phyloP scores from a whole-genome alignment of 257 asterid species.

The Haberlea rhodopensis region DNA sequence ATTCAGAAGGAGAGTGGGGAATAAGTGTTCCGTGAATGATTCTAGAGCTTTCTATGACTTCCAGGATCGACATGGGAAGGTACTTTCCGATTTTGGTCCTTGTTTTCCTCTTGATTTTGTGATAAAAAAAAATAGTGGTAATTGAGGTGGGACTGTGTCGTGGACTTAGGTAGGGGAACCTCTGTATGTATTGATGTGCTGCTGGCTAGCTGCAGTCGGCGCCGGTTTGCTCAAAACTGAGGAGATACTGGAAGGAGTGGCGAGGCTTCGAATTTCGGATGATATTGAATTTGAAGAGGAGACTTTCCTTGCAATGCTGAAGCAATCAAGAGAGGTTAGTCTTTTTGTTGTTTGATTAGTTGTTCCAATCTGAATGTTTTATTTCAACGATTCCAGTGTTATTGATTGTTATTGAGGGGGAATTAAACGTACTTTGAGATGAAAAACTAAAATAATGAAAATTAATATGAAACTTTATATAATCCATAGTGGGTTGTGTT shows the following conservation, averaged over 20 bases:
- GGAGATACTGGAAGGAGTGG: conserved; percentile 90
- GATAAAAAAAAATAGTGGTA: background rate
- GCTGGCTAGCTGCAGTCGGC: conserved; percentile 95
- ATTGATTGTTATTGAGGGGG: no score
- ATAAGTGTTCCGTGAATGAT: conserved; percentile 80
- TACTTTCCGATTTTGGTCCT: conserved; percentile 8
- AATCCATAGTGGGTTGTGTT: background rate
- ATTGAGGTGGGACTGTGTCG: conserved; percentile 12
- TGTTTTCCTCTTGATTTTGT: background rate
- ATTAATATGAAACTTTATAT: no score
- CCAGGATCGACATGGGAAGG: conserved; percentile 85
- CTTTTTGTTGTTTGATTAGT: conserved; percentile 15
- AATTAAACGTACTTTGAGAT: no score
- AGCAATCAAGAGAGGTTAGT: conserved; percentile 75
- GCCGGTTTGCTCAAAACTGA: conserved; percentile 94
- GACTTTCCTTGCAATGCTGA: conserved; percentile 76
- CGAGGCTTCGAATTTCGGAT: conserved; percentile 81
- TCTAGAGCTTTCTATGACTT: conserved; percentile 76
- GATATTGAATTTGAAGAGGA: conserved; percentile 95
- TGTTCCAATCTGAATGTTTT: background rate
- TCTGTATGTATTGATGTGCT: conserved; percentile 71
- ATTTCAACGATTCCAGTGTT: no score
- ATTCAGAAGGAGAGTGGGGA: conserved; percentile 83
- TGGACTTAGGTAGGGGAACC: conserved; percentile 76
- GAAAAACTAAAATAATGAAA: background rate